Evolutionary conservation across 23 red algal species (phyloP).

Genomic region (Cyanidiococcus yangmingshanensis): DNA sequence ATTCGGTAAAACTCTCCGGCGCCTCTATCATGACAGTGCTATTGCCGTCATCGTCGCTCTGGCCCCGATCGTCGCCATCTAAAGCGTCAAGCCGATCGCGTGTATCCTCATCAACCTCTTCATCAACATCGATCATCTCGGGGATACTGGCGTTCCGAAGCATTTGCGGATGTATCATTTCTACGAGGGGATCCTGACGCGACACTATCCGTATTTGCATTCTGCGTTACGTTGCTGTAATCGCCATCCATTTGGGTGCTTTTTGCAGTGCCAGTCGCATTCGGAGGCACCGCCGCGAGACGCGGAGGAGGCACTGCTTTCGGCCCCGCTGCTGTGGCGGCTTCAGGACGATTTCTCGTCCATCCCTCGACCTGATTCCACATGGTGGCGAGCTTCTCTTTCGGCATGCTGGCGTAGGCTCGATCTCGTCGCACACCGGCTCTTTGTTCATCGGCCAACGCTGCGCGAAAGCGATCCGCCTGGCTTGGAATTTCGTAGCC

Average conservation of each 20-base stretch:
- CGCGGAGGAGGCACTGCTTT: background rate
- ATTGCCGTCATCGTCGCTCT: too few species aligned
- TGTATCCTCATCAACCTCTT: background rate
- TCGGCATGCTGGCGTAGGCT: constrained; percentile 15
- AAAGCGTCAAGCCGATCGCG: background rate
- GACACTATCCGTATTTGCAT: background rate
- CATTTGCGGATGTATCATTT: background rate
- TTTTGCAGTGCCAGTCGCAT: background rate
- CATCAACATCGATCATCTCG: background rate
- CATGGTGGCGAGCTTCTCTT: constrained; percentile 3
- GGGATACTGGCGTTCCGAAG: background rate
- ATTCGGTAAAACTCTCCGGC: background rate
- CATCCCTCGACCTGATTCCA: constrained; percentile 11
- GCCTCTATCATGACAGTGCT: background rate
- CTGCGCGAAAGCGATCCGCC: constrained; percentile 25
- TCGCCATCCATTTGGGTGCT: background rate
- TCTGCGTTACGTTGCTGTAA: background rate
- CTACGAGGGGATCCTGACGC: background rate
- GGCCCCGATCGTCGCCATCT: background rate
- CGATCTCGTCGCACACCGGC: background rate
- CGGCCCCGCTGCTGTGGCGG: background rate
- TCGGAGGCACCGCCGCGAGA: background rate
- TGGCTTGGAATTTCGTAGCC: constrained; percentile 26
- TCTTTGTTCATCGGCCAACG: background rate
- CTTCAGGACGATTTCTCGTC: background rate